Evolutionary conservation across 768 basidiomycete species (phyloP).

Genomic region (Solioccasus polychromus): DNA sequence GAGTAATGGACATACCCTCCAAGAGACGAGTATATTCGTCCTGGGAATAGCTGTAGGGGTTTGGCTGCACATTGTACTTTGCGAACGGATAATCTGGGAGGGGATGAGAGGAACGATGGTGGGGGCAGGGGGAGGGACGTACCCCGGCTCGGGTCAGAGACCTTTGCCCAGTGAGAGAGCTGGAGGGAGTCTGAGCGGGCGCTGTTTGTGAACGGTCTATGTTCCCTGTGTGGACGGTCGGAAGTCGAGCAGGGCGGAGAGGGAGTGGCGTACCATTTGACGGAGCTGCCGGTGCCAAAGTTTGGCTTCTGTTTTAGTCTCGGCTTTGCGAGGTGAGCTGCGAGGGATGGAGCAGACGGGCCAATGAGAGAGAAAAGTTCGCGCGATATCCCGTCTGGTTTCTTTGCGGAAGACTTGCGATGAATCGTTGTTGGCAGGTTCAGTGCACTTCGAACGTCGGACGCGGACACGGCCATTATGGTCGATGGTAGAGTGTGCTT

Average conservation of each 20-base stretch:
- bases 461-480: conserved; percentile 64
- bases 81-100: conserved; percentile 72
- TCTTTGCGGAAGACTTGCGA: conserved; percentile 50
- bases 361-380: conserved; percentile 95
- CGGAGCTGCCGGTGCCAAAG: conserved; percentile 55
- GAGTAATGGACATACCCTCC: conserved; percentile 48
- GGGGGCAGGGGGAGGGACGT: conserved; percentile 17
- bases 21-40: conserved; percentile 85
- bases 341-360: conserved; percentile 84
- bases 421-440: conserved; percentile 47
- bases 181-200: conserved; percentile 67
- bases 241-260: not conserved
- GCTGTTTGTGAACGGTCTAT: conserved; percentile 67
- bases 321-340: conserved; percentile 75
- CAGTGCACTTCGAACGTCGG: conserved; percentile 83
- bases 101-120: not conserved
- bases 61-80: conserved; percentile 73
- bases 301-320: conserved; percentile 86
- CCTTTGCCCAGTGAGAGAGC: conserved; percentile 83
- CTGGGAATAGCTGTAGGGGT: conserved; percentile 69
- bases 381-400: conserved; percentile 88
- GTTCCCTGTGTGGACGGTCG: conserved; percentile 56
- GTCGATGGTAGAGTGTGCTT: not conserved
- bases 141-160: conserved; percentile 56
- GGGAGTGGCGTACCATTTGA: conserved; percentile 60